A percentile compares a stretch with the other conserved stretches of the same genome.
Conservation (phyloP, 1,139 yeast species). For the Geotrichum aggregatum region DNA sequence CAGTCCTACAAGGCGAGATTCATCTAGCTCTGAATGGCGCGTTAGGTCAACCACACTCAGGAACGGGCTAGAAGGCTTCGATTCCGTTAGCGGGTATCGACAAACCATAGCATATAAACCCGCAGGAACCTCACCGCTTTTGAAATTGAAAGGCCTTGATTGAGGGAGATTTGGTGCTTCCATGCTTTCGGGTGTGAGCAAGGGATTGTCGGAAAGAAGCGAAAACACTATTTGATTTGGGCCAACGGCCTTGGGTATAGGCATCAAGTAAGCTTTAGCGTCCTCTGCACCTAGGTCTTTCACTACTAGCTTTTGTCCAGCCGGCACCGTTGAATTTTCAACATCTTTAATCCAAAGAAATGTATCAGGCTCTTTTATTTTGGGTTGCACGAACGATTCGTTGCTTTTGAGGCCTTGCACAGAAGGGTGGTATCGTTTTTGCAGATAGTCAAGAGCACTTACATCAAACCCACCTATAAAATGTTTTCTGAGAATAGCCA, state of each 20-base stretch:
- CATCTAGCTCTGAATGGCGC: conserved; percentile 12
- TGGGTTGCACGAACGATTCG: conserved; percentile 14
- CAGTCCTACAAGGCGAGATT: conserved; percentile 21
- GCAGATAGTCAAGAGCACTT: conserved; percentile 18
- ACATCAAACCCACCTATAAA: conserved; percentile 43
- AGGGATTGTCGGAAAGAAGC: not conserved
- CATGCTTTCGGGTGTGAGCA: conserved; percentile 1
- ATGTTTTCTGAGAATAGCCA: conserved; percentile 50
- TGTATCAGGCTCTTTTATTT: conserved; percentile 17
- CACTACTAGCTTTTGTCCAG: conserved; percentile 8
- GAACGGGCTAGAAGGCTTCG: conserved; percentile 19
- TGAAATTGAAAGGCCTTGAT: conserved; percentile 1
- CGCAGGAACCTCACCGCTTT: conserved; percentile 15
- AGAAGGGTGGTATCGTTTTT: conserved; percentile 18
- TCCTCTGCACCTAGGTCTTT: conserved; percentile 5
- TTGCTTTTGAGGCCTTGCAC: conserved; percentile 9
- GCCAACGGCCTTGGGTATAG: not conserved
- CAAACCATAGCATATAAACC: conserved; percentile 30
- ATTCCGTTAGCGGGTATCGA: conserved; percentile 22
- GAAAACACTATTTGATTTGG: not conserved
- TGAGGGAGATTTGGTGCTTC: not conserved
- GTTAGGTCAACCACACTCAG: conserved; percentile 23
- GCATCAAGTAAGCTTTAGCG: not conserved
- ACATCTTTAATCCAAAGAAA: conserved; percentile 18
- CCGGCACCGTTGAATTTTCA: conserved; percentile 6